Evolutionary conservation across 345 rosid genomes (phyloP), one percentile per base, ranked within the genome.

Genomic region (Noccaea caerulescens): DNA sequence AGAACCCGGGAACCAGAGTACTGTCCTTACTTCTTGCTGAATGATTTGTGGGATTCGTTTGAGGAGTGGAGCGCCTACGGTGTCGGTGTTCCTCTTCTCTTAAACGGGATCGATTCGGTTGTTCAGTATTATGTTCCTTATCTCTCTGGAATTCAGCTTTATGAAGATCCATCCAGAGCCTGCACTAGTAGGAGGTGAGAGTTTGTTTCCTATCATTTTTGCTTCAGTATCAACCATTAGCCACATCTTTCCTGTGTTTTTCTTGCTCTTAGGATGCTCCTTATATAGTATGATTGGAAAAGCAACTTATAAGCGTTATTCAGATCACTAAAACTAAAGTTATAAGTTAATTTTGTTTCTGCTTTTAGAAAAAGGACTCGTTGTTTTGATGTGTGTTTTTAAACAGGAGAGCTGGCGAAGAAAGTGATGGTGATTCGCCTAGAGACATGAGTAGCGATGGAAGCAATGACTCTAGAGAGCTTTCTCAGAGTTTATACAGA

Each of bases 11-110:
- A 76, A 37, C 46, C 68, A 1, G 86, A 86, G 79, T 51, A 16
- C 64, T 87, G 77, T 41, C 83, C 88, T 0, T 89, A 79, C 62
- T 92, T 89, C 83, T 50, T 77, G 41, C 77, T 92, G 37, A 90
- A 79, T 49, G 96, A 87, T 85, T 68, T 92, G 64, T 92, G 98
- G 92, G 89, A 86, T 72, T 89, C 90, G 7, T 87, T 92, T 10
- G 84, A 73, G 71, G 96, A 92, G 55, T 89, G 98, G 96, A 92
- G 98, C 51, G 96, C 87, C 0, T 89, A 86, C 13, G 93, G 98
- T 12, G 88, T 84, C 0, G 98, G 96, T 43, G 90, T 87, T 51
- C 98, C 98, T 5, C 81, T 89, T 58, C 58, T 87, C 32, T 83
- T 92, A 45, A 80, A 87, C 58, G 94, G 86, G 25, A 66, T 68